Percentiles rank a stretch among this genome's conserved stretches.
Conservation (phyloP, 2,329 filamentous ascomycete species). For the Phyllosticta paracitricarpa region DNA sequence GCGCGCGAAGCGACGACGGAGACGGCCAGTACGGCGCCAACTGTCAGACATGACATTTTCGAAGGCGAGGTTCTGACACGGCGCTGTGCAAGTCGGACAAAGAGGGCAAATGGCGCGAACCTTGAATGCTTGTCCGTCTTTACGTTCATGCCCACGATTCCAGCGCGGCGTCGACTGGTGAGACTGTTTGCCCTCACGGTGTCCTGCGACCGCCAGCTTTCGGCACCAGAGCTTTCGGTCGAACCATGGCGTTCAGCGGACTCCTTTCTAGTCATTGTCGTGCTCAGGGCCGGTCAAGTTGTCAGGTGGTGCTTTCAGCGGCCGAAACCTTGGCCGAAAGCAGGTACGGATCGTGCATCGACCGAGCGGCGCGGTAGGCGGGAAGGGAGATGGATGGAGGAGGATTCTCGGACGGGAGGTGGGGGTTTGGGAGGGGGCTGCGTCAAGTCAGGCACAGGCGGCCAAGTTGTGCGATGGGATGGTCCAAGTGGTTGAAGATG, state of each 20-base stretch:
- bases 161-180: slow-evolving; percentile 21
- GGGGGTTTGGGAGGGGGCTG: slow-evolving; percentile 4
- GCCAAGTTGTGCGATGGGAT: background rate
- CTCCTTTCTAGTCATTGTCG: slow-evolving; percentile 56
- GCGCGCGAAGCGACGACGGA: slow-evolving; percentile 4
- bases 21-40: slow-evolving; percentile 6
- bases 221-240: slow-evolving; percentile 53
- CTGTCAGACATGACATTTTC: slow-evolving; percentile 17
- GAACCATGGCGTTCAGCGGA: slow-evolving; percentile 55
- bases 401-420: slow-evolving; percentile 1
- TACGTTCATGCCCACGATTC: slow-evolving; percentile 34
- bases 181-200: slow-evolving; percentile 43
- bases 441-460: background rate
- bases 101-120: slow-evolving; percentile 29
- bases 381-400: background rate
- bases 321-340: slow-evolving; percentile 11
- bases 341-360: slow-evolving; percentile 10
- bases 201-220: slow-evolving; percentile 56
- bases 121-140: slow-evolving; percentile 45
- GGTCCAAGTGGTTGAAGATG: background rate
- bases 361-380: slow-evolving; percentile 4
- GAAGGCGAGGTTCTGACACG: slow-evolving; percentile 4
- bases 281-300: slow-evolving; percentile 5
- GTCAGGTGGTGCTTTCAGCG: slow-evolving; percentile 6
- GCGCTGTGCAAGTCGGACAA: slow-evolving; percentile 4